Base-by-base conservation (phyloP, 345 rosid genomes). In the Lumnitzera littorea region DNA sequence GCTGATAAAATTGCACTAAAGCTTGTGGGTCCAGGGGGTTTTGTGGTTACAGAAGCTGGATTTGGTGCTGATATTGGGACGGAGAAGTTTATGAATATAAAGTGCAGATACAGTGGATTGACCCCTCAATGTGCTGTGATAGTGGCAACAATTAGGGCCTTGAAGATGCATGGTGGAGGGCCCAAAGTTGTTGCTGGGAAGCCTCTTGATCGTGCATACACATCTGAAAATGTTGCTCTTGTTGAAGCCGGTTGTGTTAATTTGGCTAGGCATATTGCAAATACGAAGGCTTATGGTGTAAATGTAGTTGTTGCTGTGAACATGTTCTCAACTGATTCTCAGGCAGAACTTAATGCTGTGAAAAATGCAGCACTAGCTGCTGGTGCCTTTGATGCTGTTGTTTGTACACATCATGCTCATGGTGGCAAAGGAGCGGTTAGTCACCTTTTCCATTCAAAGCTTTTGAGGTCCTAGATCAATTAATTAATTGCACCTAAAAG, bases 91-190 rank as follows among this genome's bases (percentile, higher is more conserved):
- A 83, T 94, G 92, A 94, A 94, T 56, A 94, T 94, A 48, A 94
- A 94, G 75, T 88, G 96, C 60, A 82, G 91, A 48, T 94, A 88
- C 70, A 86, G 99, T 51, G 92, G 95, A 50, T 67, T 94, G 64
- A 84, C 67, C 53, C 97, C 97, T 55, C 99, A 94, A 57, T 94
- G 97, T 74, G 96, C 97, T 48, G 74, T 94, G 73, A 88, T 94
- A 60, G 99, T 94, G 64, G 99, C 97, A 13, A 94, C 99, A 0
- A 81, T 94, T 62, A 84, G 99, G 71, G 99, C 97, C 67, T 80
- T 91, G 85, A 94, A 94, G 72, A 91, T 94, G 99, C 99, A 94
- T 59, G 99, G 99, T 51, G 99, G 97, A 24, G 99, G 99, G 16
- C 99, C 97, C 60, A 74, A 72, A 61, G 99, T 91, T 68, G 91